Base-by-base conservation (phyloP, 1,284 basidiomycete genomes). In the Schizophyllum amplum region DNA sequence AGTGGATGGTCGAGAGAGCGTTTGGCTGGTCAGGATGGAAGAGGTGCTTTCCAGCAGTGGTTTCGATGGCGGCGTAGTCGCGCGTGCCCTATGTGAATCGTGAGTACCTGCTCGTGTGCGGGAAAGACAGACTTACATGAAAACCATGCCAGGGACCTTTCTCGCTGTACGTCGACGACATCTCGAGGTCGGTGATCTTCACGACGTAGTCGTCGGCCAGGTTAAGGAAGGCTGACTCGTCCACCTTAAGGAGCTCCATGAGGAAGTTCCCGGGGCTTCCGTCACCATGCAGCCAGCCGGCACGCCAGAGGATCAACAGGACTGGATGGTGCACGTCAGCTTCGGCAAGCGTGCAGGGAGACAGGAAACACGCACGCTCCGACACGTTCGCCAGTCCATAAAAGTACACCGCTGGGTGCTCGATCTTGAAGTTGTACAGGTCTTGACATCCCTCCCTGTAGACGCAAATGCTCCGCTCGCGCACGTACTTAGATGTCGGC, bases 391-490 rank as follows among this genome's bases (percentile, higher is more conserved):
- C 33, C 17, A 42, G 33, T 17, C 13, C 33, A 3, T 17, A 17
- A 42, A 13, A 17, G 33, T 13, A 42, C 2, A 42, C 13, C 33
- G 17, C 33, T 17, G 33, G 33, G 7, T 42, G 13, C 13, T 42
- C 33, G 33, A 42, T 17, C 7, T 42, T 17, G 61, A 4, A 58
- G 57, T n/a, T 58, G 7, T 42, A 42, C 33, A 42, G 7, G 17
- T 42, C 33, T 9, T 42, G 33, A 17, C 33, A 42, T 9, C 33
- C 13, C 33, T 42, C 33, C 13, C 13, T 17, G 17, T 42, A 42
- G 13, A 42, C 33, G 11, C 13, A 13, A 3, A 42, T 42, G 13
- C 33, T 13, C 33, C 33, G 11, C 33, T 42, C 13, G 13, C 33
- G 33, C 13, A 4, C 11, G 33, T 3, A 13, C 33, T 9, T 42